Base-by-base conservation (phyloP, 2,329 filamentous ascomycete species). In the Talaromyces sp. region DNA sequence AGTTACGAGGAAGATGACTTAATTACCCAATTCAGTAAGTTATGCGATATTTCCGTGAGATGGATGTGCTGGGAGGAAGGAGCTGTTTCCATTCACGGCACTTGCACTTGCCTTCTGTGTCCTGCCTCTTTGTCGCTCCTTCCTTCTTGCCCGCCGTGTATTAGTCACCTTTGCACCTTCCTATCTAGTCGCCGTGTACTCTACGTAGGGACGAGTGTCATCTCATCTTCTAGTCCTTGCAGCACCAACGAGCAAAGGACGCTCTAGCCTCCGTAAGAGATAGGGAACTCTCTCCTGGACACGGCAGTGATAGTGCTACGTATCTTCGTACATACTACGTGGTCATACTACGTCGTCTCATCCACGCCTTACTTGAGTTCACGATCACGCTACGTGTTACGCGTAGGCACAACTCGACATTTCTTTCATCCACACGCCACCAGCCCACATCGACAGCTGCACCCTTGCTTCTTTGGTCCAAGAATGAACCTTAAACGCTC, bases 371-470 rank as follows among this genome's bases (percentile, higher is more conserved):
- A 13, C 17, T 35, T 31, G 31, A 43, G 54, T 10, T n/a, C 58
- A 61, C 27, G 37, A 15, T 3, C 19, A 13, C 25, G 27, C 19
- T 49, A 9, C 9, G 43, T 9, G 19, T 43, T 43, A 43, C 43
- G 19, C 39, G 3, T 47, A 25, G 50, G 50, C 31, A 54, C 35
- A 22, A 15, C 31, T 54, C n/a, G n/a, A 39, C 33, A 31, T 37
- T 61, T 39, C 58, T 61, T 61, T 61, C 58, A 49, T 19, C 13
- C n/a, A 31, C 25, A 19, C 37, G 56, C 56, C 56, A 31, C 56
- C 22, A 43, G 13, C 33, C 57, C 57, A 49, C 41, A 45, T 25
- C 27, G 35, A 22, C 39, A 19, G 35, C 31, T 54, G 50, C 50
- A 35, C 19, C 35, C n/a, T 35, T 61, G 43, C 43, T 43, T 39